phyloP scores from a whole-genome alignment of 129 eudicot species.

The Ambrosia trifida region DNA sequence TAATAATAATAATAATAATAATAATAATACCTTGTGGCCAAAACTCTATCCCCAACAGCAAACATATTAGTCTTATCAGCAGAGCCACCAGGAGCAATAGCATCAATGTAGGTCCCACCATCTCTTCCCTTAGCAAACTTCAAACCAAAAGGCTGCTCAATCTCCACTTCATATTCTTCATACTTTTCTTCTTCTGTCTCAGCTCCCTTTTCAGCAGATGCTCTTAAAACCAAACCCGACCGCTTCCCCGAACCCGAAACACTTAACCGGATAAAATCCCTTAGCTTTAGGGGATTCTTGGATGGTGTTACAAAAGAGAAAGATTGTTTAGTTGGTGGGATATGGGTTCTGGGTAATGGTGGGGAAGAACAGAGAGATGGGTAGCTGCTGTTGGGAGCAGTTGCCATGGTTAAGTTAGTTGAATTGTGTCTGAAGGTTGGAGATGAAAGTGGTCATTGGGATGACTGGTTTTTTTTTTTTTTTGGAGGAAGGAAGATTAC shows the following conservation, averaged over 20 bases:
- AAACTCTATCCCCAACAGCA: conserved; percentile 83
- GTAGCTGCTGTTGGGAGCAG: conserved; percentile 62
- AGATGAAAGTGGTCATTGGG: conserved; percentile 25
- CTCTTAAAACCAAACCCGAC: conserved; percentile 40
- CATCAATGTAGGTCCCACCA: conserved; percentile 95
- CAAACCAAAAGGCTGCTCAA: conserved; percentile 85
- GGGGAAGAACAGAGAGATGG: conserved; percentile 68
- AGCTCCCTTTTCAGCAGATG: conserved; percentile 36
- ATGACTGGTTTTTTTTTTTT: conserved; percentile 2
- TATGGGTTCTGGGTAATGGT: conserved; percentile 38
- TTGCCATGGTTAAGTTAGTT: conserved; percentile 32
- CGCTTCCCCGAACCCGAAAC: conserved; percentile 28
- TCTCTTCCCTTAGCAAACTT: conserved; percentile 91
- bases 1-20: no score
- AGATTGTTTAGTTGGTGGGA: conserved; percentile 27
- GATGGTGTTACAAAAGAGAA: conserved; percentile 20
- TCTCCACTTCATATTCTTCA: conserved; percentile 88
- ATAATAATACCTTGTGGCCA: conserved; percentile 99
- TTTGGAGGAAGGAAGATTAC: conserved; percentile 30
- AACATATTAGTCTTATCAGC: conserved; percentile 82
- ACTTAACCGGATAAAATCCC: conserved; percentile 24
- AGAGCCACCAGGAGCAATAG: conserved; percentile 85
- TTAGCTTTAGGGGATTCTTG: conserved; percentile 26
- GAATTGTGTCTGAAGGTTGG: conserved; percentile 6
- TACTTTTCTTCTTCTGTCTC: conserved; percentile 41